Evolutionary conservation across 1,139 yeast genomes (phyloP), one percentile per base, ranked within the genome.

Genomic region (Candida gigantensis): DNA sequence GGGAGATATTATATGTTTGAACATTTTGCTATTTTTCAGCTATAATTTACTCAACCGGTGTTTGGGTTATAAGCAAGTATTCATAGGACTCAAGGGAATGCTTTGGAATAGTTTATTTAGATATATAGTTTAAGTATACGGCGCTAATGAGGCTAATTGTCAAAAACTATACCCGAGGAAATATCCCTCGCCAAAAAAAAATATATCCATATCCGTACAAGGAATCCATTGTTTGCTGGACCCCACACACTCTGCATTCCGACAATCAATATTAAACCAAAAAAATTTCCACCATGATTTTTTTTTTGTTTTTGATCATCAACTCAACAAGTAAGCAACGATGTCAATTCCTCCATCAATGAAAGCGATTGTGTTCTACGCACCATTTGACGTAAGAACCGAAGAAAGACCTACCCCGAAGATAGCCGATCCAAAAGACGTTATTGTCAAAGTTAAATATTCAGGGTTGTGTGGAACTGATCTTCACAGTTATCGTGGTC

Each of bases 401-500:
- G 69, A 67, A 39, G 53, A 55, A 1, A 68, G 69, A 17, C 71
- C 74, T 3, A 58, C 61, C 2, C 85, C 86, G 3, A 39, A 47
- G 26, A 48, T 79, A 17, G 44, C 53, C 21, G 44, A 47, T 0
- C 62, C 72, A 1, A 58, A 58, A 8, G 84, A 79, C 48, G 83
- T 71, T 1, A 63, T 79, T 25, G 55, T 79, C 37, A 72, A 74
- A 47, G 77, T 77, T 25, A 62, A 62, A 39, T 76, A 69, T 39
- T 72, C 81, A 1, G 84, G 82, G 2, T 57, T 79, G 16, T 79
- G 84, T 53, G 84, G 84, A 2, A 73, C 83, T 2, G 86, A 79
- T 49, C 58, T 79, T 30, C 85, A 79, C 53, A 70, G 75, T 44
- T 80, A 75, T 50, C 58, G 85, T 15, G 85, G 84, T 5, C 74